Conservation (phyloP, 2,329 filamentous ascomycete genomes). For the Pyrenophora teres region DNA sequence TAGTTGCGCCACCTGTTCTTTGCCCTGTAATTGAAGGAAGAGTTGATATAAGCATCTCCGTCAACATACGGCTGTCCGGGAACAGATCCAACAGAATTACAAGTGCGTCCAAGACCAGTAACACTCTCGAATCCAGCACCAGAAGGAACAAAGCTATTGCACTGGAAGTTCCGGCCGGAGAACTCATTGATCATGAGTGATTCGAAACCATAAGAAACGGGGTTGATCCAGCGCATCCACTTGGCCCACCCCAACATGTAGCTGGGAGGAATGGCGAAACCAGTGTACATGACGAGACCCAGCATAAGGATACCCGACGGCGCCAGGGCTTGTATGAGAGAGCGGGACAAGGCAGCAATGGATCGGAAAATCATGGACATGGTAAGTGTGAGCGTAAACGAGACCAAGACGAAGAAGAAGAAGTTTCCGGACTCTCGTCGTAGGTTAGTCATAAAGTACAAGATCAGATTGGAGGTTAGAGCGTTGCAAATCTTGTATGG, state of each 20-base stretch:
- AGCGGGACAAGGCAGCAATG: slow-evolving; percentile 76
- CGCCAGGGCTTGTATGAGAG: slow-evolving; percentile 62
- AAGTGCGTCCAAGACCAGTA: slow-evolving; percentile 42
- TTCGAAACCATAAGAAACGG: slow-evolving; percentile 80
- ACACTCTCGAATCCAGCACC: slow-evolving; percentile 48
- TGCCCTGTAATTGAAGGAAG: slow-evolving; percentile 40
- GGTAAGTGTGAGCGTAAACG: slow-evolving; percentile 71
- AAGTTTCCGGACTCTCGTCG: slow-evolving; percentile 74
- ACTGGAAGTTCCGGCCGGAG: slow-evolving; percentile 63
- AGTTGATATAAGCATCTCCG: slow-evolving; percentile 47
- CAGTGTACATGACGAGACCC: slow-evolving; percentile 69
- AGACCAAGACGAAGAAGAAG: slow-evolving; percentile 83
- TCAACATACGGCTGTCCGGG: slow-evolving; percentile 46
- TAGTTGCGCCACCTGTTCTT: slow-evolving; percentile 55
- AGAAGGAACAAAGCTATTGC: slow-evolving; percentile 51
- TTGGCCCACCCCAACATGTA: slow-evolving; percentile 81
- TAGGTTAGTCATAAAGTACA: slow-evolving; percentile 89
- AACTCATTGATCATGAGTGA: slow-evolving; percentile 85
- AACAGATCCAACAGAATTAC: slow-evolving; percentile 49
- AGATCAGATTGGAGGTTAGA: slow-evolving; percentile 74
- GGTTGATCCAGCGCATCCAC: slow-evolving; percentile 83
- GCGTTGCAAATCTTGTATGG: slow-evolving; percentile 80
- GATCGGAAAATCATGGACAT: slow-evolving; percentile 89
- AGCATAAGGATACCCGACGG: slow-evolving; percentile 65
- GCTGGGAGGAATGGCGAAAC: slow-evolving; percentile 61